A percentile compares a stretch with the other conserved stretches of the same genome.
Evolutionary conservation across 768 basidiomycete species (phyloP).

Genomic region (Leccinum aurantiacum): DNA sequence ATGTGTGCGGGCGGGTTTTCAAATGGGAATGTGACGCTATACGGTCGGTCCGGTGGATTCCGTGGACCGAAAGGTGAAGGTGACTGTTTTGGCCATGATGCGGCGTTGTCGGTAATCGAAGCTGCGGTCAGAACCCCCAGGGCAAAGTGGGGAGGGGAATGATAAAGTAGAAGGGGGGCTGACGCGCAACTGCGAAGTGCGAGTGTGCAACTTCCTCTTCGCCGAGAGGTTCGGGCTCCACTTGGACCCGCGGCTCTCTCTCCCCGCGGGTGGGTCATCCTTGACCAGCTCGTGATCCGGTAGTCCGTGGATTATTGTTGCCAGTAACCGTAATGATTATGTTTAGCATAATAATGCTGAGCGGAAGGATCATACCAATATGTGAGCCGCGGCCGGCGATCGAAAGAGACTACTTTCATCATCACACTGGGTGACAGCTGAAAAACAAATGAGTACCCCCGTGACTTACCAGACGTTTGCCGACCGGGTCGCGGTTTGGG

Average conservation of each 20-base stretch:
- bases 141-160: not conserved
- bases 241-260: not conserved
- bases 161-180: not conserved
- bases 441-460: not conserved
- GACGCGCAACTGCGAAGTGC: not conserved
- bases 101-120: not conserved
- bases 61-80: not conserved
- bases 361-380: slow-evolving; percentile 1
- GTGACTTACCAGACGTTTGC: not conserved
- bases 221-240: not conserved
- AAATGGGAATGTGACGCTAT: slow-evolving; percentile 5
- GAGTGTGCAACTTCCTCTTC: not conserved
- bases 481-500: too few species aligned
- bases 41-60: not conserved
- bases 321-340: not conserved
- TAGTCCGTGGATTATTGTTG: not conserved
- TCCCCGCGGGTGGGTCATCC: not conserved
- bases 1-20: slow-evolving; percentile 5
- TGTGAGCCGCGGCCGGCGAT: not conserved
- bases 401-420: not conserved
- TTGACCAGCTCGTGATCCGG: not conserved
- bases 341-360: not conserved
- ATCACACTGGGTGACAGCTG: not conserved
- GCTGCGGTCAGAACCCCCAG: not conserved
- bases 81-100: not conserved